phyloP scores from a whole-genome alignment of 345 rosid genomes.

The Zanthoxylum bungeanum region DNA sequence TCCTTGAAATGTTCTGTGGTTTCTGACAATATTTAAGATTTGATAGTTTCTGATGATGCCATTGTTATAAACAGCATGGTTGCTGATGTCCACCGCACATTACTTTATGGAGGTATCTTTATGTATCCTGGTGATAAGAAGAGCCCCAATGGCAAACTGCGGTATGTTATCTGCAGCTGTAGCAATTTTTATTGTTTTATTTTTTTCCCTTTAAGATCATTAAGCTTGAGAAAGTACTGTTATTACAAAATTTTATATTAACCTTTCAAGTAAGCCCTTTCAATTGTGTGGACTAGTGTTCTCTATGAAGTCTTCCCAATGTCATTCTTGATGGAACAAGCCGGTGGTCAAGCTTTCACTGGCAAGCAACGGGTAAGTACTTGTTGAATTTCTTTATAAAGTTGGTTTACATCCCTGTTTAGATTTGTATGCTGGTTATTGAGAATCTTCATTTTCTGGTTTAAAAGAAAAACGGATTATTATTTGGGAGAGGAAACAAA shows the following conservation, averaged over 20 bases:
- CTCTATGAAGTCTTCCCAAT: slow-evolving; percentile 96
- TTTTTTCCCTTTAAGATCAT: too few relatives aligned
- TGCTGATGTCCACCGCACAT: slow-evolving; percentile 95
- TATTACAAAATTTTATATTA: neutral
- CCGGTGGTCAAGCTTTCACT: slow-evolving; percentile 92
- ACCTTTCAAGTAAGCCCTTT: neutral
- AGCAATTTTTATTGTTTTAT: too few relatives aligned
- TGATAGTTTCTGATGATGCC: slow-evolving; percentile 9
- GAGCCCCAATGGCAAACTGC: slow-evolving; percentile 89
- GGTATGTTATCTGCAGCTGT: slow-evolving; percentile 42
- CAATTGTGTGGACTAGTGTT: slow-evolving; percentile 47
- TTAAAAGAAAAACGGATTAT: too few relatives aligned
- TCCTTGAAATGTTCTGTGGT: neutral
- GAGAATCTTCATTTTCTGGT: too few relatives aligned
- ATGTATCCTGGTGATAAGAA: slow-evolving; percentile 97
- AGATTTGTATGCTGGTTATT: too few relatives aligned
- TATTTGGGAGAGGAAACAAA: neutral
- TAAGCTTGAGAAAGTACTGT: too few relatives aligned
- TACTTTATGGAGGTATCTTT: slow-evolving; percentile 94
- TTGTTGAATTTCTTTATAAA: neutral
- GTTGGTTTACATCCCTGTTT: neutral
- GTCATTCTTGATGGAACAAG: slow-evolving; percentile 97
- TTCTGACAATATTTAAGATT: neutral
- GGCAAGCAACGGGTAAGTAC: slow-evolving; percentile 76
- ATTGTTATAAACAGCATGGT: slow-evolving; percentile 73